phyloP scores from a whole-genome alignment of 2,329 filamentous ascomycete genomes.

The Lachnellula suecica region DNA sequence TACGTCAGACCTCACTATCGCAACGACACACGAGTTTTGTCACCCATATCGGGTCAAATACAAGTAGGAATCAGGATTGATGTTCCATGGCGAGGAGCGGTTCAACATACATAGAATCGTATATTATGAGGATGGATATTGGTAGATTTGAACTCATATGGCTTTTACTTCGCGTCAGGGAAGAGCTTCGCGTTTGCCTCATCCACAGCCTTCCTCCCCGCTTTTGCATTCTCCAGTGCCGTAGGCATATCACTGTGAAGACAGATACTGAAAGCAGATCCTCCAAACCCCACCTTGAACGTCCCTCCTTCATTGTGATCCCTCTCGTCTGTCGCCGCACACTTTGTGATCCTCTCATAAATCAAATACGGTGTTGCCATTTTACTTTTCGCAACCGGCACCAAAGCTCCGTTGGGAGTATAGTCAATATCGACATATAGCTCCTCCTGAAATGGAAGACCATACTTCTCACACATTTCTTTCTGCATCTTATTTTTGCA shows the following conservation, averaged over 20 bases:
- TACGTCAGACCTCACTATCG: background rate
- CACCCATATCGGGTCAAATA: background rate
- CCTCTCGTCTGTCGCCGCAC: conserved; percentile 11
- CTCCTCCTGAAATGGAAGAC: conserved; percentile 19
- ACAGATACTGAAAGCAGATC: conserved; percentile 14
- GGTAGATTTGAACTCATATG: no score
- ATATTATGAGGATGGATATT: no score
- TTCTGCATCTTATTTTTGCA: conserved; percentile 21
- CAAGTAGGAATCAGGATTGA: background rate
- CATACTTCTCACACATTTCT: conserved; percentile 20
- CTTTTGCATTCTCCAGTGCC: conserved; percentile 14
- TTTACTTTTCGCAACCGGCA: conserved; percentile 12
- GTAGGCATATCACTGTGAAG: conserved; percentile 18
- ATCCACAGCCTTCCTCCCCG: conserved; percentile 15
- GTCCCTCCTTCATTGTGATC: conserved; percentile 11
- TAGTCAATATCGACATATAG: conserved; percentile 28
- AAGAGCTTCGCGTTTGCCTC: conserved; percentile 13
- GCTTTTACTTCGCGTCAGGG: conserved; percentile 1
- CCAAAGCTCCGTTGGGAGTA: conserved; percentile 7
- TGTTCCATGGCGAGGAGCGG: background rate
- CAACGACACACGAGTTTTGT: background rate
- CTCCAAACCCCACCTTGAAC: conserved; percentile 13
- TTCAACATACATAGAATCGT: background rate
- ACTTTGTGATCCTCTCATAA: conserved; percentile 4
- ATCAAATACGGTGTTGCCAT: conserved; percentile 10